Conservation (phyloP, 305 asterid species). For the Nicotiana rustica region DNA sequence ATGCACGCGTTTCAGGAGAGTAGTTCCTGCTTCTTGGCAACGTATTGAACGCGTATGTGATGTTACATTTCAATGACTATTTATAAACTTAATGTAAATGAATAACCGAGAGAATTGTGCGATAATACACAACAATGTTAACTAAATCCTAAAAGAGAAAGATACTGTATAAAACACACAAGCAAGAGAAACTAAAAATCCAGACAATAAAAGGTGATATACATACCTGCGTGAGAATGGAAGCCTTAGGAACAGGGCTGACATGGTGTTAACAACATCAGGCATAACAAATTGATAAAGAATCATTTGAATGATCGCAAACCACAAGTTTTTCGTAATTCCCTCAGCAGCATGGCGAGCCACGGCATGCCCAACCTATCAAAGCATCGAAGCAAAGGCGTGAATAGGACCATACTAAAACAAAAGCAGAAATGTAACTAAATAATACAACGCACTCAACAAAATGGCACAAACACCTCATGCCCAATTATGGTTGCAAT, state of each 20-base stretch:
- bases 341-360: constrained; percentile 91
- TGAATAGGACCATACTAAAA: constrained; percentile 8
- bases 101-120: neutral
- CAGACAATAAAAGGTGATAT: neutral
- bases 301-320: constrained; percentile 73
- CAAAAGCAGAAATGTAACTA: neutral
- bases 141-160: neutral
- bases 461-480: constrained; percentile 57
- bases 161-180: neutral
- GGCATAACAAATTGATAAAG: constrained; percentile 86
- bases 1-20: neutral
- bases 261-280: constrained; percentile 82
- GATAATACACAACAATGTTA: neutral
- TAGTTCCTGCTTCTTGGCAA: neutral
- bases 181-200: neutral
- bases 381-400: constrained; percentile 38
- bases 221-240: constrained; percentile 89
- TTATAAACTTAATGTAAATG: constrained; percentile 16
- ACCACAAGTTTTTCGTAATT: constrained; percentile 80
- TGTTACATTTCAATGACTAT: neutral
- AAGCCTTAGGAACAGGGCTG: constrained; percentile 76
- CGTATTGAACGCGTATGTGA: neutral
- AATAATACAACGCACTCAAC: neutral
- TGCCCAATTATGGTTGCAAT: constrained; percentile 84
- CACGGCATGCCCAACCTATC: constrained; percentile 91